Evolutionary conservation across 306 rosid genomes (phyloP), one percentile per base, ranked within the genome.

Genomic region (Fagus sylvatica): DNA sequence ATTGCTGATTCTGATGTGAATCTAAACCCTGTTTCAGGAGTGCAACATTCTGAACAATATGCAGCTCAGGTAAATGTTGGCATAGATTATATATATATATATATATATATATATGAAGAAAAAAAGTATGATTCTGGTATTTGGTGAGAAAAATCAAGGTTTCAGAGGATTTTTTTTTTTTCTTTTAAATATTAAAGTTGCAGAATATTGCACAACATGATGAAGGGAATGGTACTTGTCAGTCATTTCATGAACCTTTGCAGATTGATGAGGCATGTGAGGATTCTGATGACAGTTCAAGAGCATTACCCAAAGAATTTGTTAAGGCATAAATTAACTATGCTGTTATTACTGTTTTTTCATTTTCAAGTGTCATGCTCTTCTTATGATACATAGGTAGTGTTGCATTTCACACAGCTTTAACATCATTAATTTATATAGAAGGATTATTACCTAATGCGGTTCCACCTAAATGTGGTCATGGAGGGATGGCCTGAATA

Each of bases 11-110:
- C 79, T 56, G 22, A 39, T 15, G 60, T 39, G 34, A 69, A 49
- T 33, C 28, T 17, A 42, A 33, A 56, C 53, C 65, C 59, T 76
- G 80, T 65, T 16, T 65, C 74, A 9, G 55, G 36, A 53, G 85
- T 43, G 59, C 74, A 54, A 71, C 22, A 40, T 22, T 6, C 37
- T 43, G 74, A 28, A 55, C 37, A 51, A 33, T 19, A 64, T 40
- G 41, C 22, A 42, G 33, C 74, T 42, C 76, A 77, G 66, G 85
- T 77, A 11, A 72, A 3, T 76, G 64, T 6, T 51, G 7, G 4
- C 57, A 22, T 16, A 42, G 19, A 28, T 2, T 28, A 16, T 62
- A 16, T 62, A 13, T 62, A 32, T 42, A 6, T 41, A 42, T 42
- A 39, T 37, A 2, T 39, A 19, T 55, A 22, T 56, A 2, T n/a